Evolutionary conservation across 2,329 filamentous ascomycete species (phyloP), one percentile per base, ranked within the genome.

Genomic region (Cladosporium phlei): DNA sequence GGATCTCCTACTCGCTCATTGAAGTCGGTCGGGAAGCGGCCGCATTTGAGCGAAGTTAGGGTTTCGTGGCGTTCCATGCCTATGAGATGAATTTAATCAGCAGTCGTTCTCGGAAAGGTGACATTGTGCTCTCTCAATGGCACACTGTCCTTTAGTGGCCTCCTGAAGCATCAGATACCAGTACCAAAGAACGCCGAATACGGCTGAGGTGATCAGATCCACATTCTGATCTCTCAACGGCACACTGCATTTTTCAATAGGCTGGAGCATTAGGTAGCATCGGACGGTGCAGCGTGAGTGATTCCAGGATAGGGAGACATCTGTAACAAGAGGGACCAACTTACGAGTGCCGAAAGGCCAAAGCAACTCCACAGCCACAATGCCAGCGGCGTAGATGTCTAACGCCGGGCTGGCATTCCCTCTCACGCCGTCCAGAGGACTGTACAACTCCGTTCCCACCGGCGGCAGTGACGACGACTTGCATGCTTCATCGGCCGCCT

Each of bases 391-490:
- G 55, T 77, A 84, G 0, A 83, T 69, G 51, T 85, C 82, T 2
- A 82, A 62, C 45, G 77, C 79, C 19, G 55, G 49, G 75, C 73
- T 56, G 69, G 75, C 30, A 69, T 52, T 50, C 24, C 44, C 37
- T 6, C 51, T 14, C 24, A 29, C 56, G 37, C 54, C 51, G 5
- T 59, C 59, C 2, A 72, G 69, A 2, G 80, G 81, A 4, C 78
- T 74, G 54, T 85, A 83, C 50, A 82, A 76, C 47, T 79, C 75
- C 0, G 81, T 84, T 1, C 80, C 80, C 2, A 82, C 78, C 0
- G 73, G 69, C 37, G 35, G 47, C 42, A 32, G 43, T 33, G 28
- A 38, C n/a, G 35, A 50, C 40, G 10, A 52, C 43, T 5, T 34
- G 16, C 20, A 14, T 10, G 35, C 16, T 25, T 27, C 21, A 5